Evolutionary conservation across 768 basidiomycete species (phyloP).

Genomic region (Galerina sulciceps): DNA sequence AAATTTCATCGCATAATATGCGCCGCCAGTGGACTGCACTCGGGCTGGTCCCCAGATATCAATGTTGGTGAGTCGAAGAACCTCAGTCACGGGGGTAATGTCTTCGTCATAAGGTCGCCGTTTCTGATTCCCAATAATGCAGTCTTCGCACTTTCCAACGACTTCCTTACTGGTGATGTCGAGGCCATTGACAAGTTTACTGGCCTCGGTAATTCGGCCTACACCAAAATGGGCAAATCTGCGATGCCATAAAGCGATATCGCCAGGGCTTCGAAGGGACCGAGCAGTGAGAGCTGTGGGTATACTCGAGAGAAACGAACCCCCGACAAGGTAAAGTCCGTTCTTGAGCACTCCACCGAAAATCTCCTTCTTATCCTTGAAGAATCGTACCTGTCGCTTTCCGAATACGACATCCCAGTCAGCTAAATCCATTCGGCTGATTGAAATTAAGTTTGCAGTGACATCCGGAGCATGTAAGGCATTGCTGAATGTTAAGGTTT

Average conservation of each 20-base stretch:
- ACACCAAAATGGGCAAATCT: conserved; percentile 8
- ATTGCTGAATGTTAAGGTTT: conserved; percentile 3
- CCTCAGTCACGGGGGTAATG: neutral
- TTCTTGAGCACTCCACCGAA: conserved; percentile 2
- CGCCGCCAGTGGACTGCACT: neutral
- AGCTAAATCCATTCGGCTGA: conserved; percentile 2
- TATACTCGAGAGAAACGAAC: neutral
- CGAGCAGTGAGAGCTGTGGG: neutral
- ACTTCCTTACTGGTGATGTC: neutral
- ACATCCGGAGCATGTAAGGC: conserved; percentile 14
- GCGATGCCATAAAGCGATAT: conserved; percentile 2
- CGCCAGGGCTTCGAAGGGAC: neutral
- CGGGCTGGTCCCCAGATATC: conserved; percentile 14
- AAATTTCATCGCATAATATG: neutral
- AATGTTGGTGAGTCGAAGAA: neutral
- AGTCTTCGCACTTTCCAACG: conserved; percentile 12
- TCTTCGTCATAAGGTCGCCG: conserved; percentile 6
- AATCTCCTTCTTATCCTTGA: neutral
- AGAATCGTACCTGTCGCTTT: neutral
- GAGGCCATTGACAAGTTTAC: neutral
- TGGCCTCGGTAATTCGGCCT: neutral
- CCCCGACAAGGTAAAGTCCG: conserved; percentile 3
- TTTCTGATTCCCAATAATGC: conserved; percentile 14
- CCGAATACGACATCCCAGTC: conserved; percentile 9
- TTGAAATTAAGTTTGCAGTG: conserved; percentile 11